Conservation (phyloP, 1,284 basidiomycete species). For the Stygiomarasmius scandens region DNA sequence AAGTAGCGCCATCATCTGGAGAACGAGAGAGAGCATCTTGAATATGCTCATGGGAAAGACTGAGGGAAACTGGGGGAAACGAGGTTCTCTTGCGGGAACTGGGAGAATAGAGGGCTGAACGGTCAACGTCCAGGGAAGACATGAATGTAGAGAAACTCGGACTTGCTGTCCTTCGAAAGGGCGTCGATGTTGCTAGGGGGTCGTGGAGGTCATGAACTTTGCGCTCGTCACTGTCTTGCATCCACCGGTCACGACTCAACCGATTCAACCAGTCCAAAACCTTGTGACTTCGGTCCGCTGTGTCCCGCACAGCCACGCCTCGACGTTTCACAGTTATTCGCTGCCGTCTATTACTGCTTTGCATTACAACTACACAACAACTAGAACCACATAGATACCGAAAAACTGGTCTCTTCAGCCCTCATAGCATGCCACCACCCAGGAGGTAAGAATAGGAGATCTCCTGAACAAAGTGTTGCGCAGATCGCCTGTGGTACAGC, state of each 20-base stretch:
- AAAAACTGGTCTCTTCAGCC: slow-evolving; percentile 76
- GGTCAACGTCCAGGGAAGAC: slow-evolving; percentile 37
- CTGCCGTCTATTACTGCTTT: not conserved
- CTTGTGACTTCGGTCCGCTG: slow-evolving; percentile 12
- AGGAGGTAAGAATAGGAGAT: slow-evolving; percentile 85
- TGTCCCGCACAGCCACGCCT: not conserved
- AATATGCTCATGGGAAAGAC: slow-evolving; percentile 60
- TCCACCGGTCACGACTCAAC: not conserved
- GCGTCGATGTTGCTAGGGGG: slow-evolving; percentile 9
- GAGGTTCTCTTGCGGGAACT: slow-evolving; percentile 17
- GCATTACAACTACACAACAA: not conserved
- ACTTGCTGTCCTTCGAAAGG: slow-evolving; percentile 6
- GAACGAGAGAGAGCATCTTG: slow-evolving; percentile 69
- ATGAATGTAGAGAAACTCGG: slow-evolving; percentile 22
- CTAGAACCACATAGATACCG: slow-evolving; percentile 83
- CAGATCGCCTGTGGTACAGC: slow-evolving; percentile 70
- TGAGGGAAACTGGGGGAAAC: slow-evolving; percentile 34
- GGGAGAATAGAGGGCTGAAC: slow-evolving; percentile 27
- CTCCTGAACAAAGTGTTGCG: slow-evolving; percentile 76
- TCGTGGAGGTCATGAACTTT: slow-evolving; percentile 22
- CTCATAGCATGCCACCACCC: slow-evolving; percentile 95
- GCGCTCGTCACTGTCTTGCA: slow-evolving; percentile 4
- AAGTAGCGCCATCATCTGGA: slow-evolving; percentile 76
- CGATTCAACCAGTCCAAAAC: not conserved
- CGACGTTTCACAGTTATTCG: not conserved